Evolutionary conservation across 2,329 filamentous ascomycete species (phyloP).

Genomic region (Stachybotrys elegans): DNA sequence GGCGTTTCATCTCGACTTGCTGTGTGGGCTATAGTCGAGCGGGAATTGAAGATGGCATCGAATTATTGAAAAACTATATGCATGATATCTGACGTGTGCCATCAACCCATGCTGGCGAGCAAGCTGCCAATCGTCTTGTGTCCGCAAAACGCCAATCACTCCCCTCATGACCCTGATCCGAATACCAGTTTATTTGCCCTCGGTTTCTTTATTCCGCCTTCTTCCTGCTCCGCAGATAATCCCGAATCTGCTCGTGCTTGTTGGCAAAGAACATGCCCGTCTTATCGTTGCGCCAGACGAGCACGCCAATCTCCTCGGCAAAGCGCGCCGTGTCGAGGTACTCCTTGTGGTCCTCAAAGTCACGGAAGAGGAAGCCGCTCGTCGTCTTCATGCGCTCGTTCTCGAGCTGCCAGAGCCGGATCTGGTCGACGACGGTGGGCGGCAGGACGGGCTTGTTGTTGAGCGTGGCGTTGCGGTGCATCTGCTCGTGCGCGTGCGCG

Average conservation of each 20-base stretch:
- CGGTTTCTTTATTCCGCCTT: conserved; percentile 42
- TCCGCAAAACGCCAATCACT: no score
- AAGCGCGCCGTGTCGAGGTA: conserved; percentile 69
- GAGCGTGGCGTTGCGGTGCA: conserved; percentile 62
- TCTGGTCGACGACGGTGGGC: conserved; percentile 95
- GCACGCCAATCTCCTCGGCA: conserved; percentile 83
- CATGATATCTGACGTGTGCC: no score
- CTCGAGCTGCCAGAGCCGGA: conserved; percentile 94
- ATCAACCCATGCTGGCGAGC: no score
- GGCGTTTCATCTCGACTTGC: no score
- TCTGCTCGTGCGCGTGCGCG: conserved; percentile 90
- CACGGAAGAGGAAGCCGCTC: conserved; percentile 80
- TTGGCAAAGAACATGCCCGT: conserved; percentile 88
- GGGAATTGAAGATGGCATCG: no score
- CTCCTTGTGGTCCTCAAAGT: conserved; percentile 69
- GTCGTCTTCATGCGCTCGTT: conserved; percentile 88
- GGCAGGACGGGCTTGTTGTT: conserved; percentile 70
- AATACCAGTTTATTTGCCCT: no score
- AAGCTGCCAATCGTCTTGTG: no score
- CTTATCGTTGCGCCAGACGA: conserved; percentile 79
- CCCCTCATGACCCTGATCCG: no score
- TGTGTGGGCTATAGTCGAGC: no score
- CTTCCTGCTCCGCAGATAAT: conserved; percentile 68
- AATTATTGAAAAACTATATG: no score
- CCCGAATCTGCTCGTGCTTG: conserved; percentile 80